A percentile compares a stretch with the other conserved stretches of the same genome.
These are phyloP conservation scores for Sugiyamaella lignohabitans DNA, from an alignment of 805 yeast genomes.

Conservation along the genomic window DNA sequence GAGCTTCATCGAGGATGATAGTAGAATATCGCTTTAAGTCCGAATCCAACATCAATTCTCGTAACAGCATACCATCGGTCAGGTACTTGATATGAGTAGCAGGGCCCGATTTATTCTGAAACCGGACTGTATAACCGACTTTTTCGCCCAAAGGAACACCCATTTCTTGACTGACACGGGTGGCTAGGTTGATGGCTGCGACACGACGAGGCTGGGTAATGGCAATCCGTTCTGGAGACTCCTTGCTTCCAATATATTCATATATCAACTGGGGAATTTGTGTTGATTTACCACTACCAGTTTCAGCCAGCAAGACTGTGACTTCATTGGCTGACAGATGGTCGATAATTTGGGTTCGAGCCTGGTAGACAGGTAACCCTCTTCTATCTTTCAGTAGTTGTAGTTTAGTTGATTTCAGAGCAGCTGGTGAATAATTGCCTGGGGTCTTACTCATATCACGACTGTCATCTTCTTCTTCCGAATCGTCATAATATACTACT, in stretches of 20 bases:
- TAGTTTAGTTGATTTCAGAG: constrained; percentile 11
- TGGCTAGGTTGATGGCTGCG: constrained; percentile 91
- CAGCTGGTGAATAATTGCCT: not conserved
- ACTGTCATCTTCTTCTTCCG: constrained; percentile 19
- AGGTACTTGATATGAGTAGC: constrained; percentile 73
- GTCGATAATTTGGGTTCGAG: constrained; percentile 54
- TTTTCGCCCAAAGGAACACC: constrained; percentile 71
- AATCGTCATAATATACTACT: constrained; percentile 14
- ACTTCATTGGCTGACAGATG: constrained; percentile 55
- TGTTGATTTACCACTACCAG: constrained; percentile 97
- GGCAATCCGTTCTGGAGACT: constrained; percentile 54
- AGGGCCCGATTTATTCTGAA: constrained; percentile 58
- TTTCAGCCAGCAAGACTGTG: constrained; percentile 85
- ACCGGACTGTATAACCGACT: constrained; percentile 92
- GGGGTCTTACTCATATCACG: not conserved
- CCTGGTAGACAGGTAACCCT: constrained; percentile 69
- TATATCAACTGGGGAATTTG: constrained; percentile 92
- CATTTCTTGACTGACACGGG: constrained; percentile 83
- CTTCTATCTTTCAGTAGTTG: constrained; percentile 33
- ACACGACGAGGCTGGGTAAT: constrained; percentile 97
- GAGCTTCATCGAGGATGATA: constrained; percentile 91
- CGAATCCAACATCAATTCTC: constrained; percentile 80
- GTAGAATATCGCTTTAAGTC: constrained; percentile 60
- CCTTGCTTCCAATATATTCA: constrained; percentile 26
- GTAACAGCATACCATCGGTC: constrained; percentile 94